phyloP scores from a whole-genome alignment of 805 yeast species.

The Yarrowia osloensis region DNA sequence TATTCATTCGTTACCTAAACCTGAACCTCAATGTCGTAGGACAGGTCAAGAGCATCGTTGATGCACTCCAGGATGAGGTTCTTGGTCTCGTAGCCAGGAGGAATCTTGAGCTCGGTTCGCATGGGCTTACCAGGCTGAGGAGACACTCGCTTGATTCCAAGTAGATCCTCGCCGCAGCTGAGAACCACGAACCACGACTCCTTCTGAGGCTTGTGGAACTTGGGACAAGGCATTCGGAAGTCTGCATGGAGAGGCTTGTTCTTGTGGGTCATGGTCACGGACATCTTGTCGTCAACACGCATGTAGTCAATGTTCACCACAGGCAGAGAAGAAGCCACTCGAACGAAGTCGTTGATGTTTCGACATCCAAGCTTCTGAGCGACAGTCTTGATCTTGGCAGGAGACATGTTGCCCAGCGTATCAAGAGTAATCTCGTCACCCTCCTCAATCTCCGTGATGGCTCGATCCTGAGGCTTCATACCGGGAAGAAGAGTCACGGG shows the following conservation, averaged over 20 bases:
- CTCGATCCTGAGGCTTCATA: slow-evolving; percentile 27
- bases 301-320: slow-evolving; percentile 46
- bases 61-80: slow-evolving; percentile 31
- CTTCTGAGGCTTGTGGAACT: slow-evolving; percentile 85
- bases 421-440: slow-evolving; percentile 29
- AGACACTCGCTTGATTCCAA: slow-evolving; percentile 67
- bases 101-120: slow-evolving; percentile 7
- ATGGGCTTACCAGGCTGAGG: slow-evolving; percentile 31
- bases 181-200: slow-evolving; percentile 89
- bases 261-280: slow-evolving; percentile 35
- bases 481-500: slow-evolving; percentile 61
- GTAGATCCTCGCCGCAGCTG: slow-evolving; percentile 57
- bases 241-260: slow-evolving; percentile 46
- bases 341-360: slow-evolving; percentile 52
- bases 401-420: slow-evolving; percentile 34
- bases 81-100: slow-evolving; percentile 16
- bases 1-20: not conserved
- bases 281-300: slow-evolving; percentile 35
- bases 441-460: slow-evolving; percentile 34
- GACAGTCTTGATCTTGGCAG: slow-evolving; percentile 47
- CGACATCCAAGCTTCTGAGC: slow-evolving; percentile 38
- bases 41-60: slow-evolving; percentile 36
- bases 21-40: slow-evolving; percentile 31
- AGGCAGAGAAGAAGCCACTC: slow-evolving; percentile 62
- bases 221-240: slow-evolving; percentile 71